A percentile compares a stretch with the other conserved stretches of the same genome.
Evolutionary conservation across 345 rosid species (phyloP).

Genomic region (Citrus glauca): DNA sequence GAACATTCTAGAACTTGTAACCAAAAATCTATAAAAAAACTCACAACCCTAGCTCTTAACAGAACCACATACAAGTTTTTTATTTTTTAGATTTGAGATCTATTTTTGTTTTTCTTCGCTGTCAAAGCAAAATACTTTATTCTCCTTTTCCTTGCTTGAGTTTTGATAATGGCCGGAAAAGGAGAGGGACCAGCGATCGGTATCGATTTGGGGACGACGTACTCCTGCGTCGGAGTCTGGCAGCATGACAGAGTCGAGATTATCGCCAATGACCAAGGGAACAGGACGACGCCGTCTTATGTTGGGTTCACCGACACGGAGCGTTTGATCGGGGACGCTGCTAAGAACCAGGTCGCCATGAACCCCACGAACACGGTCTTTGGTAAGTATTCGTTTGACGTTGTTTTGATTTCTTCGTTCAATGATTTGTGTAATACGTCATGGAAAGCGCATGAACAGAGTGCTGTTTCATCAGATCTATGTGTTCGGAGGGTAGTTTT

Average conservation of each 20-base stretch:
- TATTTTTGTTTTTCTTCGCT: no score
- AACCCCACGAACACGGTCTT: constrained; percentile 59
- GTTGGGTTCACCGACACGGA: constrained; percentile 53
- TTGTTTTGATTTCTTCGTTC: no score
- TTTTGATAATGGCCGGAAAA: constrained; percentile 39
- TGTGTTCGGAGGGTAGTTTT: neutral
- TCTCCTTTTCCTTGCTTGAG: neutral
- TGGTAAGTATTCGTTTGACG: constrained; percentile 26
- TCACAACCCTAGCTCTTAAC: neutral
- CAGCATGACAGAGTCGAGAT: constrained; percentile 63
- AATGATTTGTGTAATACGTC: no score
- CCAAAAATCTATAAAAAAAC: neutral
- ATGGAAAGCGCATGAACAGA: no score
- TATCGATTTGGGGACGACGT: constrained; percentile 58
- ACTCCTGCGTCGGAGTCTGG: constrained; percentile 63
- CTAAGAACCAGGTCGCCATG: constrained; percentile 67
- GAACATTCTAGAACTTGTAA: constrained; percentile 28
- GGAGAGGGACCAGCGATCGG: constrained; percentile 68
- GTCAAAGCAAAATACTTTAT: neutral
- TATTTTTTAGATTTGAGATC: neutral
- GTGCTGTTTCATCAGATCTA: neutral
- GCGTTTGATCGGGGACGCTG: constrained; percentile 61
- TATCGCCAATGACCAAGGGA: constrained; percentile 60
- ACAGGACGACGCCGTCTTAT: constrained; percentile 52
- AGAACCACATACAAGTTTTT: neutral